Base-by-base conservation (phyloP, 495 filamentous ascomycete genomes). In the Wilcoxina mikolae region DNA sequence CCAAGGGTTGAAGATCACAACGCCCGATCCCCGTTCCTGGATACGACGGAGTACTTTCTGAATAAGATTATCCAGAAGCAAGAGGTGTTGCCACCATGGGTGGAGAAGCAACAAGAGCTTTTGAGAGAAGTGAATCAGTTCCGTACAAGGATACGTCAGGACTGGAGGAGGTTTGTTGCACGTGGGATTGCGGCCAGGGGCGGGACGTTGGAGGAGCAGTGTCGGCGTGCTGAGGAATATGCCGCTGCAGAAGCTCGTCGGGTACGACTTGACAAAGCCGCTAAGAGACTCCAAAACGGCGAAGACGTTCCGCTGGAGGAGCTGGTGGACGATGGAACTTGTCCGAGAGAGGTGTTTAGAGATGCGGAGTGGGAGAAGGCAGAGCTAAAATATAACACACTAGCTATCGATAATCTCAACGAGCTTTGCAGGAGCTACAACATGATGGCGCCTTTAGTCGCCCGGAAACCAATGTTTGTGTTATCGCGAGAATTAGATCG, bases 31-130 rank as follows among this genome's bases (percentile, higher is more conserved):
- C 87, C 93, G 0, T 98, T 91, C 65, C 75, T 96, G 29, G 88
- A 96, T 66, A 96, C 91, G 1, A 96, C 93, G 0, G 90, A 95
- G 68, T 95, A 95, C 66, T 85, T 96, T 60, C 82, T 98, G 81
- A 98, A 98, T 67, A 94, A 93, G 70, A 95, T 96, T 65, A 95
- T 98, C 57, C 83, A 95, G 70, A 83, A 84, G 53, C 91, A 98
- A 67, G 91, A 85, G 9, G 80, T 86, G 42, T 80, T 83, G 2
- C 83, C 83, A 0, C 83, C 82, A 0, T 87, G 83, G 93, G 95
- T 98, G 46, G 91, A 96, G 68, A 96, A 95, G 65, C 91, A 98
- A 67, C 91, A 95, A 67, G 89, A 95, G 60, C 71, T 98, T 5
- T 74, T 80, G 3, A 78, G 74, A 51, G 78, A 84, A 11, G 73